These are phyloP conservation scores for Vitis hybrid DNA, from an alignment of 177 flowering plant genomes.

Conservation along the genomic window DNA sequence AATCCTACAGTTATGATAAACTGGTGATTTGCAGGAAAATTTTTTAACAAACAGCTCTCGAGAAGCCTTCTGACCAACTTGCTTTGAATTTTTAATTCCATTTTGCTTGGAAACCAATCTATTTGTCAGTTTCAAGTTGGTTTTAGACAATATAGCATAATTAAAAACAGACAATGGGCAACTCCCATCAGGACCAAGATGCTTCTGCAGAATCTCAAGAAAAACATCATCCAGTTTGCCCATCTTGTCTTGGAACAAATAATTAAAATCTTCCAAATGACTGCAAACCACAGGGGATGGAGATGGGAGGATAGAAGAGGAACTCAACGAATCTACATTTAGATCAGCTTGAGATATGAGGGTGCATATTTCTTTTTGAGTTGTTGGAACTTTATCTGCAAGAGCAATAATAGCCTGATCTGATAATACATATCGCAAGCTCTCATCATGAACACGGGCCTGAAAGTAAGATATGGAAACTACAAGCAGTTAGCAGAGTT, in stretches of 20 bases:
- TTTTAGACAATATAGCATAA: constrained; percentile 56
- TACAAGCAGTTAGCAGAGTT: background rate
- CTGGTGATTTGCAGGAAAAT: constrained; percentile 97
- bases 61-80: constrained; percentile 60
- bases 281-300: constrained; percentile 73
- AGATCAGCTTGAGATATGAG: constrained; percentile 59
- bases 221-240: constrained; percentile 39
- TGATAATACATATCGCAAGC: constrained; percentile 82
- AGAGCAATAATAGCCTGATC: constrained; percentile 80
- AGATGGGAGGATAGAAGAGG: constrained; percentile 33
- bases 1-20: constrained; percentile 94
- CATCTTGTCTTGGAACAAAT: constrained; percentile 39
- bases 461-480: constrained; percentile 30
- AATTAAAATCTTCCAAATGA: constrained; percentile 59
- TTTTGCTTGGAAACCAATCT: constrained; percentile 43
- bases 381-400: constrained; percentile 52
- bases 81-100: constrained; percentile 46
- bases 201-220: constrained; percentile 39
- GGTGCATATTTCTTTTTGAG: constrained; percentile 41
- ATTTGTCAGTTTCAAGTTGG: constrained; percentile 36
- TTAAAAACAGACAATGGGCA: constrained; percentile 74
- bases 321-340: constrained; percentile 35
- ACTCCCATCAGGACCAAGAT: constrained; percentile 58
- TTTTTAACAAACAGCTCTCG: constrained; percentile 82
- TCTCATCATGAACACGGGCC: constrained; percentile 99